phyloP scores from a whole-genome alignment of 345 rosid genomes.

The Camelina laxa region DNA sequence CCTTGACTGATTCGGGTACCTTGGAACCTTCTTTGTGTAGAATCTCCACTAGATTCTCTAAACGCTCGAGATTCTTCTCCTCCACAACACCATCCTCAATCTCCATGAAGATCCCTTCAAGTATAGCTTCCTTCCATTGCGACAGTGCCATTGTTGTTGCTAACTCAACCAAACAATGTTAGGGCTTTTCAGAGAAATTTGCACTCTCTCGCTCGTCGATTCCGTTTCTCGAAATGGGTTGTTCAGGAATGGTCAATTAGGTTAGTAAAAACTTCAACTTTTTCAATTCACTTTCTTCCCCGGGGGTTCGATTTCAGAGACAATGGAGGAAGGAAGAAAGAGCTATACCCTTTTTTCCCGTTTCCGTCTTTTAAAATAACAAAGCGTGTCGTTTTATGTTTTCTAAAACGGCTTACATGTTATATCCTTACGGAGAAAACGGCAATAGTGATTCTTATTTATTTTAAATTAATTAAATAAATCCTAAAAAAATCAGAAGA shows the following conservation, averaged over 20 bases:
- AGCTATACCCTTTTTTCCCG: neutral
- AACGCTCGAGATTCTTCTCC: conserved; percentile 55
- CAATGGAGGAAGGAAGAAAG: neutral
- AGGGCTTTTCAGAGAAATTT: conserved; percentile 16
- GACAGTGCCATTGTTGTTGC: conserved; percentile 41
- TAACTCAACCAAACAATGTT: conserved; percentile 27
- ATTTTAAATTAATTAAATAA: too few relatives aligned
- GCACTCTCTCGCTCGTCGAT: conserved; percentile 23
- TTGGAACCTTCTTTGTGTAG: conserved; percentile 45
- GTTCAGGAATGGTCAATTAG: conserved; percentile 16
- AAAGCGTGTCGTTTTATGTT: neutral
- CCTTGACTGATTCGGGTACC: conserved; percentile 52
- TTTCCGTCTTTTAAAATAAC: neutral
- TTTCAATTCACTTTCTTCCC: neutral
- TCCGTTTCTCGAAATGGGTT: conserved; percentile 26
- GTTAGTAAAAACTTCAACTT: conserved; percentile 18
- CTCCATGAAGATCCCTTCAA: conserved; percentile 50
- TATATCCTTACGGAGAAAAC: neutral
- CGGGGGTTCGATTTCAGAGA: conserved; percentile 1
- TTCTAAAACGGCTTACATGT: conserved; percentile 13
- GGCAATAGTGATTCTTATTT: conserved; percentile 27
- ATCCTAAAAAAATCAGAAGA: conserved; percentile 27
- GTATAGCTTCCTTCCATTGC: conserved; percentile 48
- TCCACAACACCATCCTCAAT: conserved; percentile 42
- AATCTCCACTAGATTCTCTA: conserved; percentile 49